Conservation (phyloP, 2,329 filamentous ascomycete genomes). For the Scopulariopsis brevicaulis region DNA sequence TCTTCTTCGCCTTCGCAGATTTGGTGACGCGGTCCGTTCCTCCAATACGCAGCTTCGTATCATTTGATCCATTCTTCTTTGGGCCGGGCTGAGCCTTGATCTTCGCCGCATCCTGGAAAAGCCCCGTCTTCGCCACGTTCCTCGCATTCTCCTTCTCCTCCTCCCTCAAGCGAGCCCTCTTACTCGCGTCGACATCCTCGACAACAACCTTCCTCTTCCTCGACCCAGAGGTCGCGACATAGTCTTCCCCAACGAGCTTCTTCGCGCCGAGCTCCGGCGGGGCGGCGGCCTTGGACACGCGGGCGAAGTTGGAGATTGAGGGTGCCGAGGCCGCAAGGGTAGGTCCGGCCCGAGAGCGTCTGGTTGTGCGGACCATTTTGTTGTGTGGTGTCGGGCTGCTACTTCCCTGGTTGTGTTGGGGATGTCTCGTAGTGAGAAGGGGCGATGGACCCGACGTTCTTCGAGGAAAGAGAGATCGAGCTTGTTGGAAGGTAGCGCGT, state of each 20-base stretch:
- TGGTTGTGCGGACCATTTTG: constrained; percentile 15
- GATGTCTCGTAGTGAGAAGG: neutral
- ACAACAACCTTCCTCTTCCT: constrained; percentile 3
- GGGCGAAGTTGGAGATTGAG: constrained; percentile 31
- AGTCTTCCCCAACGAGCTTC: constrained; percentile 1
- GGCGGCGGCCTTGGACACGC: constrained; percentile 28
- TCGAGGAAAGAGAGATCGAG: neutral
- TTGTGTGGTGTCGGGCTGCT: neutral
- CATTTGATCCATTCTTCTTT: neutral
- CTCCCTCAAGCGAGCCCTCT: constrained; percentile 1
- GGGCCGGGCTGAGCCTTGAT: neutral
- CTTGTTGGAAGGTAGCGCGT: neutral
- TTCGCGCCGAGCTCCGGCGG: neutral
- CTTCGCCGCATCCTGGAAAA: constrained; percentile 2
- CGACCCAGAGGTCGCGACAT: constrained; percentile 1
- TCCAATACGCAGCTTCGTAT: neutral
- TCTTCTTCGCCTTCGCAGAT: constrained; percentile 12
- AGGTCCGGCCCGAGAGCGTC: constrained; percentile 8
- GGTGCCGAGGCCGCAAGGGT: constrained; percentile 11
- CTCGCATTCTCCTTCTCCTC: neutral
- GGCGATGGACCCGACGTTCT: neutral
- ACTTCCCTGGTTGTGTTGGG: neutral
- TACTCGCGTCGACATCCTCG: neutral
- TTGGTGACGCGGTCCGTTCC: constrained; percentile 10
- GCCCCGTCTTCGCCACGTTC: neutral